Evolutionary conservation across 352 stramenopile species (phyloP), one percentile per base, ranked within the genome.

Genomic region (Pythium utonaiense): DNA sequence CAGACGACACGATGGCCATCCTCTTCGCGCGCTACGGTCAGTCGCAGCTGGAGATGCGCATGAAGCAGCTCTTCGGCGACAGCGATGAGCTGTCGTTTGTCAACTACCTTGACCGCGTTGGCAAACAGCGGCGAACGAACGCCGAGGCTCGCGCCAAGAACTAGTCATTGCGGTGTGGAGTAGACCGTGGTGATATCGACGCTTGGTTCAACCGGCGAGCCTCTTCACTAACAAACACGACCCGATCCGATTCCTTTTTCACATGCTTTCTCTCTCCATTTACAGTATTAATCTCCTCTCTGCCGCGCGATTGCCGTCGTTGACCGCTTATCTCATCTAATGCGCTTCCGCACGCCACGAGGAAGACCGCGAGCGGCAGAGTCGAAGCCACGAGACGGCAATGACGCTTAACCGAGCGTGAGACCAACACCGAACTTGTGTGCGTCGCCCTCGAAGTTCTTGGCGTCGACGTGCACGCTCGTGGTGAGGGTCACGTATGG

Each of bases 1-100:
- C 98, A 9, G 96, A 99, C 70, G 96, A 99, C 69, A 98, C 95
- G 3, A 99, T 99, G 96, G 93, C 97, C 53, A 98, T 99, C 69
- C 77, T 99, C 16, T 99, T 98, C 71, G 91, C 91, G 41, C 81
- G 95, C 38, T 97, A 96, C 57, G 88, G 82, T 24, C 83, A 93
- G 42, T 87, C 86, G 31, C 80, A 95, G 62, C 75, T 98, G 9
- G 90, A 97, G 64, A 89, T 85, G 69, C 82, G 91, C 63, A 96
- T 96, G 87, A 93, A 90, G 68, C 86, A 92, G 66, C 80, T 97
- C 40, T 97, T 96, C 56, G 88, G 89, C 12, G 89, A 96, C 56
- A 89, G 77, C 57, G 78, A 91, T 60, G 85, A 93, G 59, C 71
- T 93, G 60, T 79, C 55, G 13, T 93, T 95, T 47, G 80, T 92